Evolutionary conservation across 2,329 filamentous ascomycete species (phyloP).

Genomic region (Coleophoma crateriformis): DNA sequence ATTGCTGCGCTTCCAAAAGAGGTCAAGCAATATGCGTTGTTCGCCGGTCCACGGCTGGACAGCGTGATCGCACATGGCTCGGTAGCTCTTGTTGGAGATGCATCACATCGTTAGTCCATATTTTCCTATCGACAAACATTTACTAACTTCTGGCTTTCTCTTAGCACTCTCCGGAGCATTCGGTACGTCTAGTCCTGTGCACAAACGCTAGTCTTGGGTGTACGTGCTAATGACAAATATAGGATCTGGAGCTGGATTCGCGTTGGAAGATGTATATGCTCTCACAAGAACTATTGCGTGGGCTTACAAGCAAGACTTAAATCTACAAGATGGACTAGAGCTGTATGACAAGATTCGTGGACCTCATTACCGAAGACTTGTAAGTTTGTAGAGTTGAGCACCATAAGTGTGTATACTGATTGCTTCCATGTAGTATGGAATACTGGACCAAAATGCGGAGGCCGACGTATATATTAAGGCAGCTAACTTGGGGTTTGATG

Average conservation of each 20-base stretch:
- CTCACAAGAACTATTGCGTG: neutral
- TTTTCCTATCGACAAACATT: neutral
- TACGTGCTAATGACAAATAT: neutral
- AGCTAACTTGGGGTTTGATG: neutral
- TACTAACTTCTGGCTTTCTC: no score
- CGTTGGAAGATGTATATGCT: conserved; percentile 1
- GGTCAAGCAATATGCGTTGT: conserved; percentile 1
- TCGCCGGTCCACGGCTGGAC: neutral
- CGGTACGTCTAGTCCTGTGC: neutral
- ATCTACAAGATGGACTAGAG: neutral
- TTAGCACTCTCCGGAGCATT: neutral
- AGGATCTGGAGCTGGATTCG: conserved; percentile 1
- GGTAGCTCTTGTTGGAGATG: conserved; percentile 1
- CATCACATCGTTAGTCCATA: neutral
- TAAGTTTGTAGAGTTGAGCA: neutral
- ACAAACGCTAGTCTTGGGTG: neutral
- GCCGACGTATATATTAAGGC: neutral
- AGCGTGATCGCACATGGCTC: neutral
- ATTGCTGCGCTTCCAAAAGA: neutral
- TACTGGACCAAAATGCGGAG: neutral
- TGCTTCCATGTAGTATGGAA: neutral
- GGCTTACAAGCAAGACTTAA: neutral
- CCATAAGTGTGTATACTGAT: neutral
- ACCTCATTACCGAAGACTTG: neutral
- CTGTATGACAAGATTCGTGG: neutral